Conservation (phyloP, 495 filamentous ascomycete species). For the Glonium stellatum region DNA sequence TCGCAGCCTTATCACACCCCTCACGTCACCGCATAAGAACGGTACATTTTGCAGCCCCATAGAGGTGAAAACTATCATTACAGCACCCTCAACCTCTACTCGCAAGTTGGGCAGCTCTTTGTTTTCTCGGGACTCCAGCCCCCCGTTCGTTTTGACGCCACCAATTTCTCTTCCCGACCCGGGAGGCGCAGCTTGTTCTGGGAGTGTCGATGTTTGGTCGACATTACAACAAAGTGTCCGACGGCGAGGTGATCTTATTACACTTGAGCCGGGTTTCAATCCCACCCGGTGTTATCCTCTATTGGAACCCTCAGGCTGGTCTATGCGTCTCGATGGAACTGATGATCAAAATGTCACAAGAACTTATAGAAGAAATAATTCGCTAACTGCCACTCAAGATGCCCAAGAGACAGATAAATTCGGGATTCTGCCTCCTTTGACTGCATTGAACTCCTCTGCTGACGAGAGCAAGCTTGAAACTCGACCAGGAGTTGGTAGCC, state of each 20-base stretch:
- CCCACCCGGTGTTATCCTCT: too few species aligned
- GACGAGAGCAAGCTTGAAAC: too few species aligned
- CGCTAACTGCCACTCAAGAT: background rate
- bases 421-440: background rate
- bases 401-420: background rate
- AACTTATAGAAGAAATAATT: background rate
- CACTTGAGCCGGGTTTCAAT: too few species aligned
- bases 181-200: too few species aligned
- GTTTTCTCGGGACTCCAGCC: conserved; percentile 10
- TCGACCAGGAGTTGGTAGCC: too few species aligned
- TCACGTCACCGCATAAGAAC: conserved; percentile 18
- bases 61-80: background rate
- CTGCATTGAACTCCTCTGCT: too few species aligned
- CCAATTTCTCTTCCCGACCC: conserved; percentile 14
- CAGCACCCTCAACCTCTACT: conserved; percentile 18
- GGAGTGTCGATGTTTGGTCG: too few species aligned
- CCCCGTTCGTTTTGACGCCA: background rate
- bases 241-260: background rate
- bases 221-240: background rate
- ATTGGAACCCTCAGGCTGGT: background rate
- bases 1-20: conserved; percentile 15
- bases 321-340: background rate
- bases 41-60: conserved; percentile 10
- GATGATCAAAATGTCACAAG: background rate
- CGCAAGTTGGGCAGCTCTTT: conserved; percentile 16